A percentile compares a stretch with the other conserved stretches of the same genome.
These are phyloP conservation scores for Fusarium verrucosum DNA, from an alignment of 2,329 filamentous ascomycete genomes.

Conservation along the genomic window DNA sequence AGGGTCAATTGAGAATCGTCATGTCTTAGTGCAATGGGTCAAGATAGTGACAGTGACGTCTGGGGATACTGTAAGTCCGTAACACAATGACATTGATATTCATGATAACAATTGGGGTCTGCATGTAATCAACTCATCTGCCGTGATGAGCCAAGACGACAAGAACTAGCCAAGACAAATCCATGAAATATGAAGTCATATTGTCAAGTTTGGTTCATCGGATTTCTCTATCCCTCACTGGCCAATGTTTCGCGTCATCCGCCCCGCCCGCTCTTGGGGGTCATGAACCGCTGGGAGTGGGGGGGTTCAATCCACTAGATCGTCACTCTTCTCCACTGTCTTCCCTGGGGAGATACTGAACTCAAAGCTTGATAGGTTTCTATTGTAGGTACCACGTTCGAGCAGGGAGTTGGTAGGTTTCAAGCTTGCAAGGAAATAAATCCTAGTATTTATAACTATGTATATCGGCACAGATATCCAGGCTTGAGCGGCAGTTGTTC, in stretches of 20 bases:
- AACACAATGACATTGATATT: neutral
- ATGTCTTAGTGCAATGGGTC: neutral
- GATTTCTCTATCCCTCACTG: conserved; percentile 2
- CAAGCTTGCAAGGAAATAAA: conserved; percentile 9
- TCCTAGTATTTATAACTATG: neutral
- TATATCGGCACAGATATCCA: neutral
- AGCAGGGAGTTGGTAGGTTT: neutral
- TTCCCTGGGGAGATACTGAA: neutral
- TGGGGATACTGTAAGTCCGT: too few relatives aligned
- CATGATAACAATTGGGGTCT: neutral
- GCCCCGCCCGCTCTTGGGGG: conserved; percentile 8
- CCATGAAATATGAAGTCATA: conserved; percentile 23
- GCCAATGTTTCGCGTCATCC: conserved; percentile 25
- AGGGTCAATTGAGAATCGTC: conserved; percentile 2
- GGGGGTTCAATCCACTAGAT: neutral
- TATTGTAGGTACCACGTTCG: neutral
- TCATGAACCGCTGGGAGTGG: conserved; percentile 19
- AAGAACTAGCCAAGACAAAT: conserved; percentile 12
- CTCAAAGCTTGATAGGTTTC: neutral
- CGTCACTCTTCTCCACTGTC: conserved; percentile 21
- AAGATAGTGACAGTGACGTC: neutral
- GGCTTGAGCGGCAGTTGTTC: neutral
- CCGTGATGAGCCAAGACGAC: neutral
- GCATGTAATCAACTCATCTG: neutral
- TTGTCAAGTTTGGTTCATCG: too few relatives aligned